A percentile compares a stretch with the other conserved stretches of the same genome.
Conservation (phyloP, 345 rosid species). For the Stellera chamaejasme region DNA sequence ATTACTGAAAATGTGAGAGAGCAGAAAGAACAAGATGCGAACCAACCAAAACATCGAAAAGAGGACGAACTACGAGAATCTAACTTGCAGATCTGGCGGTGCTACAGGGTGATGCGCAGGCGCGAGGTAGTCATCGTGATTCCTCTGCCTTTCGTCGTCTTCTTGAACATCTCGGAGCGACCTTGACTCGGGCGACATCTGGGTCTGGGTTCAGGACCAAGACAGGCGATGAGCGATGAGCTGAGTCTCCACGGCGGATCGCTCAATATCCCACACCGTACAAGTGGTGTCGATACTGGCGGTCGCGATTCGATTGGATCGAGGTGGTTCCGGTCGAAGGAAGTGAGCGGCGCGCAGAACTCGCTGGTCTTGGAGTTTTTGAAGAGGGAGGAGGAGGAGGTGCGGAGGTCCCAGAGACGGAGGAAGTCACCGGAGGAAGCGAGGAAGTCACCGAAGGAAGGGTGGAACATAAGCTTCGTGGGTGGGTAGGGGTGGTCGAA, state of each 20-base stretch:
- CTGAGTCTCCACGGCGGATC: slow-evolving; percentile 73
- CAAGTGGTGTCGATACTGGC: slow-evolving; percentile 92
- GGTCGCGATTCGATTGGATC: slow-evolving; percentile 85
- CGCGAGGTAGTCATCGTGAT: slow-evolving; percentile 16
- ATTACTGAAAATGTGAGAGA: background rate
- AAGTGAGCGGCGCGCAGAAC: slow-evolving; percentile 77
- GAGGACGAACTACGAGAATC: background rate
- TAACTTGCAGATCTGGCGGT: slow-evolving; percentile 27
- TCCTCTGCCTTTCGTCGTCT: slow-evolving; percentile 15
- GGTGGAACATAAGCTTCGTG: slow-evolving; percentile 73
- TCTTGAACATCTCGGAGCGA: background rate
- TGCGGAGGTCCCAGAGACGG: slow-evolving; percentile 60
- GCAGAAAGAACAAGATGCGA: background rate
- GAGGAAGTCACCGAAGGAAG: slow-evolving; percentile 41
- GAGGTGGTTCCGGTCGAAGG: slow-evolving; percentile 92
- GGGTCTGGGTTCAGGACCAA: too few relatives aligned
- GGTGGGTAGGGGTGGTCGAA: slow-evolving; percentile 78
- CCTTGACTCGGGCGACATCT: too few relatives aligned
- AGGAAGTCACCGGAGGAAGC: slow-evolving; percentile 81
- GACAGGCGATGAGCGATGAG: slow-evolving; percentile 78
- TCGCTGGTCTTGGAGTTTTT: slow-evolving; percentile 69
- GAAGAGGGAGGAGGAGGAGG: slow-evolving; percentile 36
- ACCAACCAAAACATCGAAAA: background rate
- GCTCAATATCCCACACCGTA: slow-evolving; percentile 92
- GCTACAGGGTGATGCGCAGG: slow-evolving; percentile 51